Evolutionary conservation across 345 rosid species (phyloP), one percentile per base, ranked within the genome.

Genomic region (Sisymbrium irio): DNA sequence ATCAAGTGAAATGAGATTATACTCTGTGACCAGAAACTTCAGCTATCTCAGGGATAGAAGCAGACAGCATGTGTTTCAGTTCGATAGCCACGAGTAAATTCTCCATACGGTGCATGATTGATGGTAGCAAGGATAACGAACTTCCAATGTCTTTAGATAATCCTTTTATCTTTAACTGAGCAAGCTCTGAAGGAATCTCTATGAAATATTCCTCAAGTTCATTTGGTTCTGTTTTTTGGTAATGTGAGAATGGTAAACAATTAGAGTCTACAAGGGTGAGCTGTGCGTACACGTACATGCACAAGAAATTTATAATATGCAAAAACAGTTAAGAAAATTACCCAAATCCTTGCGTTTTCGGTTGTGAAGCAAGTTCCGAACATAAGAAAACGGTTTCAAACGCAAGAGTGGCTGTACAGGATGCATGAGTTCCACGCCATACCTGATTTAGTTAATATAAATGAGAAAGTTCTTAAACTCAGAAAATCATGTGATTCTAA

Each of bases 121-220:
- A 94, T 65, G 98, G 97, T 60, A 94, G 78, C 81, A 93, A 83
- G 76, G 96, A 86, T 62, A 89, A 59, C 7, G 98, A 88, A 71
- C 98, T 93, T 74, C 96, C 98, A 58, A 91, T 82, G 62, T 91
- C 96, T 80, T 93, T 93, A 6, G 96, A 88, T 73, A 93, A 88
- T 69, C 94, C 93, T 51, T 82, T 58, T 76, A 93, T 89, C 88
- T 93, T 93, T 81, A 93, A 76, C 72, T 85, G 84, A 78, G 84
- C 89, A 74, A 91, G 91, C 87, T 93, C 98, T 0, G 96, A 90
- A 64, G 92, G 90, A 81, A 93, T 64, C 78, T 89, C 87, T 51
- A 86, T 62, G 50, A 87, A 84, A 86, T 85, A 89, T 78, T 93
- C 98, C 9, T 85, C 93, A 69, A 88, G 86, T 74, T 89, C 90